These are phyloP conservation scores for Trypanosoma avium DNA, from an alignment of 208 protist species.

Conservation along the genomic window DNA sequence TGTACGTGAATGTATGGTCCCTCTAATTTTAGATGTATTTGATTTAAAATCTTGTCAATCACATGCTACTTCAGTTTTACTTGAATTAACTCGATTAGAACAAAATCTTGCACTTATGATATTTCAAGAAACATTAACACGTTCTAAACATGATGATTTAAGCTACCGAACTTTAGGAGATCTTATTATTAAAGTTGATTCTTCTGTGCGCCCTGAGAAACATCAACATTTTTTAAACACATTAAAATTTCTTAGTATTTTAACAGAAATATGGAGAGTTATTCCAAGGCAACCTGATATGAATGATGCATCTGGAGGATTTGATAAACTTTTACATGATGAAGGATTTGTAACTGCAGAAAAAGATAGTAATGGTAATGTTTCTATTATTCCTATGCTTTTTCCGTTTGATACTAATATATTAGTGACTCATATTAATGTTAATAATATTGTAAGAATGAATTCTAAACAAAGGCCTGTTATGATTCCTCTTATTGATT, in stretches of 20 bases:
- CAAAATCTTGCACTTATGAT: conserved; percentile 25
- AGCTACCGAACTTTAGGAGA: conserved; percentile 24
- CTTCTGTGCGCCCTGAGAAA: background rate
- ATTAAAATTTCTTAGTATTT: conserved; percentile 20
- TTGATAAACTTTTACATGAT: conserved; percentile 7
- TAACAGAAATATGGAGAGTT: background rate
- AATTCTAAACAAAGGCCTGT: conserved; percentile 29
- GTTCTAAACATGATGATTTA: conserved; percentile 10
- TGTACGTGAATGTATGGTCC: conserved; percentile 24
- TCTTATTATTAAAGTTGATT: conserved; percentile 11
- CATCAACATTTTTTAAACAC: conserved; percentile 29
- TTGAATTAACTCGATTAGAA: conserved; percentile 14
- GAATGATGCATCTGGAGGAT: background rate
- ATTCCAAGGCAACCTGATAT: background rate
- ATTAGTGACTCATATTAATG: conserved; percentile 21
- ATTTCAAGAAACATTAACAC: conserved; percentile 20
- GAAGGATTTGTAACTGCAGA: conserved; percentile 4
- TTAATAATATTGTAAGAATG: conserved; percentile 21
- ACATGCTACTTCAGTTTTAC: conserved; percentile 16
- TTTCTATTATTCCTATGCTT: conserved; percentile 17
- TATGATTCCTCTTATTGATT: conserved; percentile 31
- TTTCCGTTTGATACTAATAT: conserved; percentile 33
- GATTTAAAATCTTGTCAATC: conserved; percentile 22
- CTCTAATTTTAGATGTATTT: conserved; percentile 30
- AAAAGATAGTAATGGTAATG: background rate